Base-by-base conservation (phyloP, 768 basidiomycete genomes). In the Tulasnella sp. region DNA sequence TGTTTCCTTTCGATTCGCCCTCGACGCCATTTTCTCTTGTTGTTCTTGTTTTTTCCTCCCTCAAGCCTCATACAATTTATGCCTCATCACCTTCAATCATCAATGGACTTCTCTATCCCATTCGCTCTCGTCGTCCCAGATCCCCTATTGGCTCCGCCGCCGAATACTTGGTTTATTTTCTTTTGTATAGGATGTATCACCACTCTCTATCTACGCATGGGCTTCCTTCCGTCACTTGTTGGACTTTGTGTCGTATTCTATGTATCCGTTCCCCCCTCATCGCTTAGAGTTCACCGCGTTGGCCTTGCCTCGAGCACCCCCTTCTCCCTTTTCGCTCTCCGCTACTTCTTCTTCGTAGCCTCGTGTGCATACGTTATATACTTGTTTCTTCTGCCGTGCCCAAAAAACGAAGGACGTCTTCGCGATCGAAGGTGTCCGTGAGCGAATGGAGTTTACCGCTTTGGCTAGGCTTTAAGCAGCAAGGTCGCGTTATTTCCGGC, bases 351-450 rank as follows among this genome's bases (percentile, higher is more conserved):
- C 64, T 28, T 69, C n/a, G 18, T 37, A 22, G 34, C 64, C 64
- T 69, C 64, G 64, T 69, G 64, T 69, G 8, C 28, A 69, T 69
- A 69, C 64, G 34, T 37, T 69, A 69, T 69, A 69, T 69, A 69
- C 64, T 28, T 69, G 64, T 69, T 37, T 37, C 64, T 69, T 69
- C 64, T 69, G 31, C 64, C 64, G 24, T 69, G 64, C 64, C 34
- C 46, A 8, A 24, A 54, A 3, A 50, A 50, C 48, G 48, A 18
- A 54, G 7, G 54, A 54, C n/a, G 24, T 54, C 54, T 46, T 46
- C 46, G 46, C 18, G 46, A 46, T 46, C 46, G 46, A 54, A 69
- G 31, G 31, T 64, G 16, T 0, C 34, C 31, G 64, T 31, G 28
- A 31, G 64, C 64, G 64, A 69, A 28, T 37, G 64, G 64, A 31